A percentile compares a stretch with the other conserved stretches of the same genome.
Evolutionary conservation across 2,329 filamentous ascomycete genomes (phyloP).

Genomic region (Coccinonectria pachysandricola): DNA sequence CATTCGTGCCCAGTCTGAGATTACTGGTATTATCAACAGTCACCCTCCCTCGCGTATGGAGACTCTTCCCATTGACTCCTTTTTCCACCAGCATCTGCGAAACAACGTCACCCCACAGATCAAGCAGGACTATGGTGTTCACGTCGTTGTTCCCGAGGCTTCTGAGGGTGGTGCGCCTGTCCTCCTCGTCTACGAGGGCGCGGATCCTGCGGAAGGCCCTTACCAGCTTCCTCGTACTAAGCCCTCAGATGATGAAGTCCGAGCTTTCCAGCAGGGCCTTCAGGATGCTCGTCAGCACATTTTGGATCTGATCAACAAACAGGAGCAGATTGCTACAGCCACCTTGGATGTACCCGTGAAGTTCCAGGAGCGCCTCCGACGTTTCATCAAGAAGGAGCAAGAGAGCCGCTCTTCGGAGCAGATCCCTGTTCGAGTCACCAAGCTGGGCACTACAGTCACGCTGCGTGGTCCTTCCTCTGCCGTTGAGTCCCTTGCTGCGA

Average conservation of each 20-base stretch:
- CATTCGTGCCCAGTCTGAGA: slow-evolving; percentile 63
- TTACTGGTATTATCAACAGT: slow-evolving; percentile 61
- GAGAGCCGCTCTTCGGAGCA: slow-evolving; percentile 44
- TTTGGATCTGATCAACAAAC: slow-evolving; percentile 45
- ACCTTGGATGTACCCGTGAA: slow-evolving; percentile 50
- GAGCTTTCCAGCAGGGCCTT: slow-evolving; percentile 44
- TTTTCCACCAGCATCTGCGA: slow-evolving; percentile 66
- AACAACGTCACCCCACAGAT: slow-evolving; percentile 53
- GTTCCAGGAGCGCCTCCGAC: slow-evolving; percentile 53
- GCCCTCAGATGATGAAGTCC: slow-evolving; percentile 40
- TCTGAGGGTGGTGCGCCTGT: slow-evolving; percentile 50
- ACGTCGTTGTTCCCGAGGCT: slow-evolving; percentile 59
- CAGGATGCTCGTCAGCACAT: slow-evolving; percentile 48
- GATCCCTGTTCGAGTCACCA: slow-evolving; percentile 50
- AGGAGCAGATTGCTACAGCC: slow-evolving; percentile 41
- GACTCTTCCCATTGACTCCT: slow-evolving; percentile 60
- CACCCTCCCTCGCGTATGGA: slow-evolving; percentile 65
- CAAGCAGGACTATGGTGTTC: slow-evolving; percentile 60
- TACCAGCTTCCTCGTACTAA: slow-evolving; percentile 46
- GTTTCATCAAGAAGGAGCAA: slow-evolving; percentile 56
- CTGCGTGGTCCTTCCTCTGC: slow-evolving; percentile 67
- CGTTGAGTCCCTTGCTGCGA: slow-evolving; percentile 61
- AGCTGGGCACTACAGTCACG: slow-evolving; percentile 51
- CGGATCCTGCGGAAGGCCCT: slow-evolving; percentile 32
- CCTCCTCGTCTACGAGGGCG: slow-evolving; percentile 65